Base-by-base conservation (phyloP, 345 rosid species). In the Toxicodendron radicans region DNA sequence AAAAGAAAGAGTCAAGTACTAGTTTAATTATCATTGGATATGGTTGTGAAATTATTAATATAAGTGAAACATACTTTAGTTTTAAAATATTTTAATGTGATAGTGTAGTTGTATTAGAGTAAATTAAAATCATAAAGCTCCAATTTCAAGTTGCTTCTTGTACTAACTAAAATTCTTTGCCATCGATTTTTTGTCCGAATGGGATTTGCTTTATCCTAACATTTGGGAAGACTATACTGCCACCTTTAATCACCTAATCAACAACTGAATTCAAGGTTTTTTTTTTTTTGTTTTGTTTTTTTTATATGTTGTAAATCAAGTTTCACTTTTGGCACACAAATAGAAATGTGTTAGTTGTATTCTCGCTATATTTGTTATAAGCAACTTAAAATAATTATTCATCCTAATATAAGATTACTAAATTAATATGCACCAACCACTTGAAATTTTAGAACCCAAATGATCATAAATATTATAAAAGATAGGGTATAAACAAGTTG, bases 101-200 rank as follows among this genome's bases (percentile, higher is more conserved):
- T 69, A 8, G 23, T 77, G 65, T 10, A 12, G 4, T 51, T 27
- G 41, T 4, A 35, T 35, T 73, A 54, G 30, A 21, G 23, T 45
- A 45, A 23, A 35, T 35, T 35, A 32, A 30, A 75, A 72, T 72
- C 17, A 64, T 16, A 27, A 35, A 79, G 76, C 72, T 77, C 81
- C 77, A 79, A 71, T 73, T 79, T 79, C 85, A 79, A 77, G 78
- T 59, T 52, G 63, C 66, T 72, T 60, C 66, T 75, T 68, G 74
- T 4, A 35, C 6, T 4, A 35, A 58, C 65, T 65, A 63, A 58
- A 45, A 62, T 33, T 60, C 27, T n/a, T 57, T 45, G 59, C 68
- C 68, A 63, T 64, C 30, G 20, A 64, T 23, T 51, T 63, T 58
- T 27, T 46, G 18, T 9, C 24, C 57, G 61, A 61, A 13, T 62